These are phyloP conservation scores for Leccinum imitatum DNA, from an alignment of 768 basidiomycete species.

Conservation along the genomic window DNA sequence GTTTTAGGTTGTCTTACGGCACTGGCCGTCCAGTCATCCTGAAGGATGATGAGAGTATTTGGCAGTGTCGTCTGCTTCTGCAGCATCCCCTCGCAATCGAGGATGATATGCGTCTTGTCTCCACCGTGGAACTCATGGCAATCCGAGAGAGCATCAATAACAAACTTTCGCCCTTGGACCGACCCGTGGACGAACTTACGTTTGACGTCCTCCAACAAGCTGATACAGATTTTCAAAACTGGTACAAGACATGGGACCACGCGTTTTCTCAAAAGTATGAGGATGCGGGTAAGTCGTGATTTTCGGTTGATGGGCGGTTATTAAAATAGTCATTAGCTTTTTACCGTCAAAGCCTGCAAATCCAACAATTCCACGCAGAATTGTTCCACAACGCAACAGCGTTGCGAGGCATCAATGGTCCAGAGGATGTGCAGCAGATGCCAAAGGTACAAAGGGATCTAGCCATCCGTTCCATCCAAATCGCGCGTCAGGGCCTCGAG, in stretches of 20 bases:
- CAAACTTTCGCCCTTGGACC: conserved; percentile 75
- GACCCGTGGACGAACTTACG: conserved; percentile 70
- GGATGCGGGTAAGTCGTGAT: conserved; percentile 59
- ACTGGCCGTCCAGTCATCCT: conserved; percentile 92
- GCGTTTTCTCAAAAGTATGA: conserved; percentile 81
- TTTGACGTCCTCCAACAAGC: conserved; percentile 71
- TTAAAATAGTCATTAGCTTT: conserved; percentile 52
- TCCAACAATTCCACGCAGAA: conserved; percentile 85
- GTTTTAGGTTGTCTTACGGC: conserved; percentile 84
- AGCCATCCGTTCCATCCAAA: conserved; percentile 79
- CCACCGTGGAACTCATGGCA: conserved; percentile 90
- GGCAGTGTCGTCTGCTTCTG: conserved; percentile 73
- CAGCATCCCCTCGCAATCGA: conserved; percentile 87
- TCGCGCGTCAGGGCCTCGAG: conserved; percentile 77
- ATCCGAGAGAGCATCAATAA: conserved; percentile 87
- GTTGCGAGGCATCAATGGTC: conserved; percentile 77
- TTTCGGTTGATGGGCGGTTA: conserved; percentile 5
- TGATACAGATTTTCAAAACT: conserved; percentile 73
- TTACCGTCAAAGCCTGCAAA: conserved; percentile 85
- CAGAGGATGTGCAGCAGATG: conserved; percentile 86
- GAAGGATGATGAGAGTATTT: conserved; percentile 90
- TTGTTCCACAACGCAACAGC: conserved; percentile 84
- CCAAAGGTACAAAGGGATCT: conserved; percentile 72
- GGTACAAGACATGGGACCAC: conserved; percentile 81
- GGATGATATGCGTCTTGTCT: conserved; percentile 93